Percentiles rank a stretch among this genome's conserved stretches.
Conservation (phyloP, 768 basidiomycete genomes). For the Pleurotus tuoliensis region DNA sequence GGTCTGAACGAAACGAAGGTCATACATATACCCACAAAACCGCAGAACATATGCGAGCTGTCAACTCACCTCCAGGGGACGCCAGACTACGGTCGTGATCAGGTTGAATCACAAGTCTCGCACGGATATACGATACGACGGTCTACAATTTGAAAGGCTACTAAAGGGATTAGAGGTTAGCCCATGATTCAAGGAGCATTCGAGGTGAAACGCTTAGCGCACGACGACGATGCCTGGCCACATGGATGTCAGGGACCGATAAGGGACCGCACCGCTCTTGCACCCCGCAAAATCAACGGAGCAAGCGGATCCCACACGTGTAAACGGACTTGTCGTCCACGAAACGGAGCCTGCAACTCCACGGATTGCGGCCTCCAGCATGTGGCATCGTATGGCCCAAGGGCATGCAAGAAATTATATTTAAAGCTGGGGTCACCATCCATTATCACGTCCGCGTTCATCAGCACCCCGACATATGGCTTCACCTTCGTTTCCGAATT, state of each 20-base stretch:
- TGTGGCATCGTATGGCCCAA: too few relatives aligned
- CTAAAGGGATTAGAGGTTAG: neutral
- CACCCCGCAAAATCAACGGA: too few relatives aligned
- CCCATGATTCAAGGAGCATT: neutral
- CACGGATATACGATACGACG: neutral
- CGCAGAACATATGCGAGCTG: neutral
- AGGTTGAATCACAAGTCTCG: neutral
- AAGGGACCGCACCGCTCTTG: too few relatives aligned
- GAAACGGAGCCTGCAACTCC: too few relatives aligned
- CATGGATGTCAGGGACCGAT: neutral
- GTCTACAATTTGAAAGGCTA: neutral
- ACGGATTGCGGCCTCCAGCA: too few relatives aligned
- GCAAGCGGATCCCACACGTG: too few relatives aligned
- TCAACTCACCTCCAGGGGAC: neutral
- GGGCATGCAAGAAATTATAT: too few relatives aligned
- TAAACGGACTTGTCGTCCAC: too few relatives aligned
- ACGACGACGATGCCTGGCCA: neutral
- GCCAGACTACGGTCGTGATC: neutral
- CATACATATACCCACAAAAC: neutral
- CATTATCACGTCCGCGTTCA: too few relatives aligned
- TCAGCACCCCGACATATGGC: too few relatives aligned
- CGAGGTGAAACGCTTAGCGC: neutral
- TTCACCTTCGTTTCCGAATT: too few relatives aligned
- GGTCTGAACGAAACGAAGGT: neutral
- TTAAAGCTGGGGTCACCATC: too few relatives aligned